Conservation (phyloP, 768 basidiomycete species). For the Amanita fuliginea region DNA sequence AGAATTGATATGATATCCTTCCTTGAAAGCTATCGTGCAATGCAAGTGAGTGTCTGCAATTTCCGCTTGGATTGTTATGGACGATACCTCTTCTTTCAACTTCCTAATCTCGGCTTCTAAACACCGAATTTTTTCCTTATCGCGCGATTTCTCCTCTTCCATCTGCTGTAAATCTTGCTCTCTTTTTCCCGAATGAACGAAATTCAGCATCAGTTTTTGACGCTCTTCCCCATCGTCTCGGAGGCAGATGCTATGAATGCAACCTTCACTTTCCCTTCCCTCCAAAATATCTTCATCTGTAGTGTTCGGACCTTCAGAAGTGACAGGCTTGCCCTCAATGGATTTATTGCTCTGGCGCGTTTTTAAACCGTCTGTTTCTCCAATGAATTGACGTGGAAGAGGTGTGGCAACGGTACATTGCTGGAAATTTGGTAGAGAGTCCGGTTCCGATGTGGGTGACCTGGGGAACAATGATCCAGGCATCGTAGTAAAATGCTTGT, state of each 20-base stretch:
- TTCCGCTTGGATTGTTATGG: background rate
- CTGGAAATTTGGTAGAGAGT: background rate
- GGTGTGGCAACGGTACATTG: background rate
- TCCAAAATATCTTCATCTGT: too few relatives aligned
- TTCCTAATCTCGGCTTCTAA: constrained; percentile 57
- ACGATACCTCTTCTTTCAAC: constrained; percentile 45
- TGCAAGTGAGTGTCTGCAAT: background rate
- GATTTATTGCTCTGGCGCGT: too few relatives aligned
- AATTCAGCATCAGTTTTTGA: background rate
- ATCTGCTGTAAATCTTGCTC: constrained; percentile 11
- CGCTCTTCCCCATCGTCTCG: background rate
- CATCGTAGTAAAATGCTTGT: constrained; percentile 50
- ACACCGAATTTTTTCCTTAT: constrained; percentile 51
- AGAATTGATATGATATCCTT: constrained; percentile 17
- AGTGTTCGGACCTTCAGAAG: background rate
- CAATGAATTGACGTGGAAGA: too few relatives aligned
- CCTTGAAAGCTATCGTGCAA: constrained; percentile 30
- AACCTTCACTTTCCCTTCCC: too few relatives aligned
- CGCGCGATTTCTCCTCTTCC: constrained; percentile 34
- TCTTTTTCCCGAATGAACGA: background rate
- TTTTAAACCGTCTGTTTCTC: too few relatives aligned
- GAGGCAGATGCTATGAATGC: too few relatives aligned
- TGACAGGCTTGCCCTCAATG: too few relatives aligned
- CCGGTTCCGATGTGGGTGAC: constrained; percentile 52
- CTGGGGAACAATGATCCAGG: constrained; percentile 72